Base-by-base conservation (phyloP, 768 basidiomycete species). In the Gloeopeniophorella convolvens region DNA sequence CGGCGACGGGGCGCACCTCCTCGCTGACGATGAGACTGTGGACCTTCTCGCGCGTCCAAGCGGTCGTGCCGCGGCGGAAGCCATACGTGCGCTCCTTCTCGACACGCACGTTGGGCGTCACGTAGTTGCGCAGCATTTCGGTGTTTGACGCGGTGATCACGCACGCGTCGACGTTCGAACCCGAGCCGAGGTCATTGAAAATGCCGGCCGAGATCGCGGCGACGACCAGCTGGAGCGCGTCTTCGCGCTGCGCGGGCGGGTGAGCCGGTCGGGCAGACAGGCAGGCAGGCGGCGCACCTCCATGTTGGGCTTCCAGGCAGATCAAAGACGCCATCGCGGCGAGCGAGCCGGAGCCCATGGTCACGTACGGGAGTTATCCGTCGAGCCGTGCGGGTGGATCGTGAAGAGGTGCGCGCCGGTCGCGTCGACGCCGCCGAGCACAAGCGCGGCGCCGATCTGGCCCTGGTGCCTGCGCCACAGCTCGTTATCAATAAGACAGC, bases 291-390 rank as follows among this genome's bases (percentile, higher is more conserved):
- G 2, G 69, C 80, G 41, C 39, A 92, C 91, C 66, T 80, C 75
- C 80, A 99, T 79, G 65, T 87, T 72, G 26, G 88, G 73, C 62
- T 72, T 76, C 93, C 92, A 99, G 16, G 73, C 65, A 45, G 77
- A 82, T 99, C 96, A 57, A 99, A 98, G 11, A 98, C 86, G 94
- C 94, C 96, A 99, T 99, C 15, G 96, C 96, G 2, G 96, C 96
- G 45, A 97, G 72, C 62, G 83, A 87, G 53, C 96, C 96, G 2
- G 89, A 93, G 28, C 96, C 96, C 95, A 98, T 97, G 1, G 96
- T 97, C 31, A 99, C 95, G 62, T 94, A 99, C 0, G 96, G 96
- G 18, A 99, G 75, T 98, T 98, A 72, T 98, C 96, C 0, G 95
- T 98, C 12, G 93, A 96, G 3, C 96, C 96, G 68, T 99, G 94